Conservation (phyloP, 345 rosid genomes). For the Durio zibethinus region DNA sequence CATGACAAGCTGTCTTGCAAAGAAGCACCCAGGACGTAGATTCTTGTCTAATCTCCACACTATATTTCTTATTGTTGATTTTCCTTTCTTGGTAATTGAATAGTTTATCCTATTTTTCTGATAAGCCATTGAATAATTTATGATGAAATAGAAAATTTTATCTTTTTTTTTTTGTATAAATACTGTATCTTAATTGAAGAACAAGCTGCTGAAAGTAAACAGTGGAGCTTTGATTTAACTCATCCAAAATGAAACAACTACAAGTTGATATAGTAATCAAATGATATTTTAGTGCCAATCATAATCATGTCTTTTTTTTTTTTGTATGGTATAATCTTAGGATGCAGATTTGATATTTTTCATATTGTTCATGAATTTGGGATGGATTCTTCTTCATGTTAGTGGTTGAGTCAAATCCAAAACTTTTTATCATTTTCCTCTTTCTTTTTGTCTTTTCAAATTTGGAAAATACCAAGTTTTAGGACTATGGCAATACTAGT, state of each 20-base stretch:
- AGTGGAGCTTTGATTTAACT: background rate
- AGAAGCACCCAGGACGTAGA: constrained; percentile 27
- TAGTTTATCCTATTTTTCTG: background rate
- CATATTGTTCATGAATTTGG: background rate
- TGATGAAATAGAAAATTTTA: background rate
- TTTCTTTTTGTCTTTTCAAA: background rate
- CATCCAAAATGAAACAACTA: too few species aligned
- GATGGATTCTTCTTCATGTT: background rate
- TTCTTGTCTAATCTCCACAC: constrained; percentile 14
- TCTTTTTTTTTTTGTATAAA: background rate
- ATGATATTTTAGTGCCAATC: background rate
- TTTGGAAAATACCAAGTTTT: background rate
- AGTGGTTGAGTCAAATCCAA: background rate
- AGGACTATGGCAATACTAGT: background rate
- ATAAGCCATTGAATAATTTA: background rate
- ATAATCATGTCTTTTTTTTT: background rate
- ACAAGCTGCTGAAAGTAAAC: background rate
- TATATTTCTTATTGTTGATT: background rate
- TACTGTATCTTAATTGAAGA: background rate
- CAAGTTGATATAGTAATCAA: background rate
- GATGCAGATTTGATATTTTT: background rate
- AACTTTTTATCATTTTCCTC: background rate
- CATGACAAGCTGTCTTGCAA: constrained; percentile 48
- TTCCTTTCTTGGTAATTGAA: background rate
- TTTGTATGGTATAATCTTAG: background rate